Conservation (phyloP, 2,329 filamentous ascomycete genomes). For the Passalora sequoiae region DNA sequence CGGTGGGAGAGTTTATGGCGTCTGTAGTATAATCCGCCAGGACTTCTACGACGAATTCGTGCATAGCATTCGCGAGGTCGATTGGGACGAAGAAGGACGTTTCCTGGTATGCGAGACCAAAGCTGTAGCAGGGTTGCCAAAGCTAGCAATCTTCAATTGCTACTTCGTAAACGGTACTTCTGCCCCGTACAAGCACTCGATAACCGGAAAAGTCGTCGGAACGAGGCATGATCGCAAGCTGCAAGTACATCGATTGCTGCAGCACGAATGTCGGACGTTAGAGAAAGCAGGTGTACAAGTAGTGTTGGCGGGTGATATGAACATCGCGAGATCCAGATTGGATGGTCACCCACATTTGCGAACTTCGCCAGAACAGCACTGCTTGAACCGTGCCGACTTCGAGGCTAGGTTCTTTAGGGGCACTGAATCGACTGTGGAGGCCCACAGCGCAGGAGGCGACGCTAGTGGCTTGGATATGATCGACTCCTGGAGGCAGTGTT, state of each 20-base stretch:
- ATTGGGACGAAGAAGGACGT: constrained; percentile 51
- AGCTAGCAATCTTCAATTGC: constrained; percentile 48
- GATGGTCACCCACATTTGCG: constrained; percentile 48
- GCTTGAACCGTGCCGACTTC: constrained; percentile 50
- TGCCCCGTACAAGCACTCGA: constrained; percentile 42
- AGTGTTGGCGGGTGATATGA: constrained; percentile 50
- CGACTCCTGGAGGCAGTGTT: constrained; percentile 47
- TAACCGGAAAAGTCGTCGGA: constrained; percentile 39
- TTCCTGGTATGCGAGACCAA: constrained; percentile 44
- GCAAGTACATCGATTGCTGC: constrained; percentile 44
- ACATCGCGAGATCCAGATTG: constrained; percentile 42
- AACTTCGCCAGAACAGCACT: constrained; percentile 44
- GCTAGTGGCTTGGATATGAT: constrained; percentile 33
- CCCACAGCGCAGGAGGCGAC: background rate
- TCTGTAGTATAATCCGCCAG: constrained; percentile 46
- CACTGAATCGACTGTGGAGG: constrained; percentile 4
- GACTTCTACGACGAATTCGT: constrained; percentile 37
- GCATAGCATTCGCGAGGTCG: constrained; percentile 36
- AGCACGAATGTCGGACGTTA: constrained; percentile 41
- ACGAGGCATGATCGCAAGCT: constrained; percentile 51
- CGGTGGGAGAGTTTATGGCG: constrained; percentile 49
- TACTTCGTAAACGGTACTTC: constrained; percentile 32
- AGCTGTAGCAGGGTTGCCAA: constrained; percentile 18
- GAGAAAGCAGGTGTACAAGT: constrained; percentile 42
- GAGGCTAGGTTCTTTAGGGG: constrained; percentile 43